These are phyloP conservation scores for Saccharomyces hybrid DNA, from an alignment of 1,139 yeast species.

Conservation along the genomic window DNA sequence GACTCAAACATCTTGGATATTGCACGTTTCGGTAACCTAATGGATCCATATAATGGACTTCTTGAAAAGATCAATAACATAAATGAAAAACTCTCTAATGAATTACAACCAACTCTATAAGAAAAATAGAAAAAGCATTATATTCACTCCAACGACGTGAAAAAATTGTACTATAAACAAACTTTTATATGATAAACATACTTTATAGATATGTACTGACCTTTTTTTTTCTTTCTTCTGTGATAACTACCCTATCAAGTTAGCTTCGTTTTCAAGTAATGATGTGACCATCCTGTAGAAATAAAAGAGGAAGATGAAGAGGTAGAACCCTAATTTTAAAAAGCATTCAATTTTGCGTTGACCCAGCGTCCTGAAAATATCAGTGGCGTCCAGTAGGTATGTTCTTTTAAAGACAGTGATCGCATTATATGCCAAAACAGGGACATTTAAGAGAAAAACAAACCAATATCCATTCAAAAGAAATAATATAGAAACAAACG, in stretches of 20 bases:
- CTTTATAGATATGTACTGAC: not conserved
- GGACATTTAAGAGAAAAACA: not conserved
- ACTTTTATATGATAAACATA: not conserved
- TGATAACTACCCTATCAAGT: not conserved
- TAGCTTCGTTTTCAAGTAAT: not conserved
- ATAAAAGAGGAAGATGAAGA: not conserved
- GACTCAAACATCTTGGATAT: slow-evolving; percentile 2
- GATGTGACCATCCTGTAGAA: not conserved
- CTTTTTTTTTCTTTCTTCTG: not conserved
- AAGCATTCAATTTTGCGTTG: not conserved
- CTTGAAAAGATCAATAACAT: slow-evolving; percentile 12
- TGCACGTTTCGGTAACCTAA: slow-evolving; percentile 9
- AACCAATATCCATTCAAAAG: not conserved
- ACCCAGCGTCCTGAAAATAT: not conserved
- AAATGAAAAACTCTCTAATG: slow-evolving; percentile 9
- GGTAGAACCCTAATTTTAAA: not conserved
- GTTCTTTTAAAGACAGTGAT: not conserved
- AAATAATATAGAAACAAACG: not conserved
- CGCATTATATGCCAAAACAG: not conserved
- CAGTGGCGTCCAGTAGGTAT: not conserved
- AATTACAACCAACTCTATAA: not conserved
- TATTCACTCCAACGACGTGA: not conserved
- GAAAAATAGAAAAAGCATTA: not conserved
- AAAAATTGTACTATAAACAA: not conserved
- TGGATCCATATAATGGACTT: slow-evolving; percentile 21